Conservation (phyloP, 2,329 filamentous ascomycete genomes). For the Aspergillus sojae region DNA sequence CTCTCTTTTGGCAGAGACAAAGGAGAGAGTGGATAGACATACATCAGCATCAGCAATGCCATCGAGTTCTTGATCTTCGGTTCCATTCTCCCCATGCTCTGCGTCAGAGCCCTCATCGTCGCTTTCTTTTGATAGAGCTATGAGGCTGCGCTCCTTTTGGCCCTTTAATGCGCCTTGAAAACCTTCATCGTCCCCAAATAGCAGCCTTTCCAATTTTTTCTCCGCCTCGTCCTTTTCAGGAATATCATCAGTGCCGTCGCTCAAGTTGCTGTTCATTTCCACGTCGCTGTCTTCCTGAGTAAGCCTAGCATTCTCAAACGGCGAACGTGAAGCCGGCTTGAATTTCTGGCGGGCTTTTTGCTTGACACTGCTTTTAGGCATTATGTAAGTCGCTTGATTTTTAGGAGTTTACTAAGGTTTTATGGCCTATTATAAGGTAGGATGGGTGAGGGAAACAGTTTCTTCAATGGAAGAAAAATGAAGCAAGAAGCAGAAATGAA, state of each 20-base stretch:
- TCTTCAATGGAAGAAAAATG: neutral
- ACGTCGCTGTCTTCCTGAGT: slow-evolving; percentile 25
- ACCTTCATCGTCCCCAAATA: slow-evolving; percentile 83
- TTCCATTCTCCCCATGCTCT: slow-evolving; percentile 40
- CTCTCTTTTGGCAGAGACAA: neutral
- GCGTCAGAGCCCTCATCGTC: slow-evolving; percentile 31
- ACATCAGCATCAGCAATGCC: slow-evolving; percentile 74
- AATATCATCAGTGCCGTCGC: slow-evolving; percentile 28
- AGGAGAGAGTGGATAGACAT: slow-evolving; percentile 25
- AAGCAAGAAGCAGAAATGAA: neutral
- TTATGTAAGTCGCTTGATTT: slow-evolving; percentile 14
- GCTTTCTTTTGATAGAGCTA: slow-evolving; percentile 38
- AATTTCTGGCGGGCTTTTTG: slow-evolving; percentile 32
- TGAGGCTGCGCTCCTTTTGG: slow-evolving; percentile 50
- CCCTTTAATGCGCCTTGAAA: slow-evolving; percentile 75
- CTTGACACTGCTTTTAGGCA: slow-evolving; percentile 33
- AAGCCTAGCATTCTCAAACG: slow-evolving; percentile 26
- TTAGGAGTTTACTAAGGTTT: neutral
- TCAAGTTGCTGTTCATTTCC: slow-evolving; percentile 31
- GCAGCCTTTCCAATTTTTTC: slow-evolving; percentile 80
- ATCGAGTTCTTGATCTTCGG: slow-evolving; percentile 57
- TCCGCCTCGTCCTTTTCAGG: slow-evolving; percentile 79
- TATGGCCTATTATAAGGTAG: neutral
- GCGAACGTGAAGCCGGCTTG: slow-evolving; percentile 24
- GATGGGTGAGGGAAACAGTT: neutral